These are phyloP conservation scores for Lepraria neglecta DNA, from an alignment of 495 filamentous ascomycete genomes.

Conservation along the genomic window DNA sequence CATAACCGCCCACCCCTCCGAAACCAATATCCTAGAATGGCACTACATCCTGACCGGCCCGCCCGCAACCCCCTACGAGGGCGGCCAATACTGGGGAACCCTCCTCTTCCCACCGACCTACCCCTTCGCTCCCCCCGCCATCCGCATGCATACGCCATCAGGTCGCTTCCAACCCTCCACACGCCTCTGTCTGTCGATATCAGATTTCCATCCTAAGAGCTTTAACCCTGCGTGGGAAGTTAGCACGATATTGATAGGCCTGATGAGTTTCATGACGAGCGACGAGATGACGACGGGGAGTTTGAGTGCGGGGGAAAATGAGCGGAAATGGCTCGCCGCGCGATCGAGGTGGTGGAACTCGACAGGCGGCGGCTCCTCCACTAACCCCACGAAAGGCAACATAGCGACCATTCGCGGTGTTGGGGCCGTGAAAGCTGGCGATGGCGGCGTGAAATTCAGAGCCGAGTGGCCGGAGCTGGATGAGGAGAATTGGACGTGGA, in stretches of 20 bases:
- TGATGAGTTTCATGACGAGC: conserved; percentile 95
- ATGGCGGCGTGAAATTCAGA: conserved; percentile 85
- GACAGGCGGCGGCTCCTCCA: conserved; percentile 82
- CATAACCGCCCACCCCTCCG: conserved; percentile 89
- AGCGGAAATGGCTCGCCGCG: conserved; percentile 71
- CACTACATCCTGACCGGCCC: conserved; percentile 97
- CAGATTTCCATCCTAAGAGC: conserved; percentile 92
- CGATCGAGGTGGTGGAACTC: conserved; percentile 94
- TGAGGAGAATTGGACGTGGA: conserved; percentile 88
- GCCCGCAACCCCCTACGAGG: conserved; percentile 87
- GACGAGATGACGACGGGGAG: conserved; percentile 98
- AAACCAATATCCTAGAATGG: conserved; percentile 96
- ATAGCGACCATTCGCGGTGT: conserved; percentile 47
- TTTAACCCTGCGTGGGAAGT: conserved; percentile 99
- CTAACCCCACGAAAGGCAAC: conserved; percentile 43
- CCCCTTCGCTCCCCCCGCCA: conserved; percentile 92
- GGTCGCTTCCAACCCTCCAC: conserved; percentile 91
- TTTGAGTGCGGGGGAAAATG: conserved; percentile 68
- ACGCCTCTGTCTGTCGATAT: conserved; percentile 88
- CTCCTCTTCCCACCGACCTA: conserved; percentile 93
- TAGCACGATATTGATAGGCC: conserved; percentile 87
- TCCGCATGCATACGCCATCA: conserved; percentile 96
- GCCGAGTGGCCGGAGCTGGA: conserved; percentile 88
- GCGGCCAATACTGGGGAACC: conserved; percentile 97
- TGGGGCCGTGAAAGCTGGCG: conserved; percentile 71